Percentiles rank a stretch among this genome's conserved stretches.
phyloP scores from a whole-genome alignment of 352 stramenopile genomes.

The Phytophthora idaei region DNA sequence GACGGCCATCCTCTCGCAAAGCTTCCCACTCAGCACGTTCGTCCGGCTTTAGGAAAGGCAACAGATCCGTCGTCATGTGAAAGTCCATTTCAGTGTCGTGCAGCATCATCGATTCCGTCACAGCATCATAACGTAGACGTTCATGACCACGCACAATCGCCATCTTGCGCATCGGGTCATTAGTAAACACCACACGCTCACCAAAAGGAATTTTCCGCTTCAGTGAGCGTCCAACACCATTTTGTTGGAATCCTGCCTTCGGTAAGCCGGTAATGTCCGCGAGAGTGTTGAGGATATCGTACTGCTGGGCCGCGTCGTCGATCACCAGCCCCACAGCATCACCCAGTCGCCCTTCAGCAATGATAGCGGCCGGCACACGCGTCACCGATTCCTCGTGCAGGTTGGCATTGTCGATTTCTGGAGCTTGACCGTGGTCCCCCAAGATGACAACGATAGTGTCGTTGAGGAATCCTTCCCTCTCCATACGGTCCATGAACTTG shows the following conservation, averaged over 20 bases:
- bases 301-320: slow-evolving; percentile 51
- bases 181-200: slow-evolving; percentile 48
- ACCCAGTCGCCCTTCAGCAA: slow-evolving; percentile 56
- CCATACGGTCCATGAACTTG: slow-evolving; percentile 59
- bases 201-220: slow-evolving; percentile 41
- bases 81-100: slow-evolving; percentile 53
- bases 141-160: slow-evolving; percentile 47
- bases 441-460: slow-evolving; percentile 66
- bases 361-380: slow-evolving; percentile 48
- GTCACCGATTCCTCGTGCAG: slow-evolving; percentile 50
- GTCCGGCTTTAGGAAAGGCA: slow-evolving; percentile 25
- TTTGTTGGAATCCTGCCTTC: slow-evolving; percentile 53
- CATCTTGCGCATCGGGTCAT: slow-evolving; percentile 62
- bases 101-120: slow-evolving; percentile 49
- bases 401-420: slow-evolving; percentile 47
- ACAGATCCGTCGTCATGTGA: slow-evolving; percentile 41
- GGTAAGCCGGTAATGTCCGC: slow-evolving; percentile 67
- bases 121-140: slow-evolving; percentile 48
- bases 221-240: slow-evolving; percentile 59
- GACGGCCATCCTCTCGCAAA: slow-evolving; percentile 39
- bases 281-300: slow-evolving; percentile 68
- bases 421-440: slow-evolving; percentile 62
- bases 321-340: slow-evolving; percentile 45
- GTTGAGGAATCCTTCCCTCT: slow-evolving; percentile 50
- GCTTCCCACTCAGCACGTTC: slow-evolving; percentile 32